Conservation (phyloP, 2,329 filamentous ascomycete genomes). For the Talaromyces marneffei region DNA sequence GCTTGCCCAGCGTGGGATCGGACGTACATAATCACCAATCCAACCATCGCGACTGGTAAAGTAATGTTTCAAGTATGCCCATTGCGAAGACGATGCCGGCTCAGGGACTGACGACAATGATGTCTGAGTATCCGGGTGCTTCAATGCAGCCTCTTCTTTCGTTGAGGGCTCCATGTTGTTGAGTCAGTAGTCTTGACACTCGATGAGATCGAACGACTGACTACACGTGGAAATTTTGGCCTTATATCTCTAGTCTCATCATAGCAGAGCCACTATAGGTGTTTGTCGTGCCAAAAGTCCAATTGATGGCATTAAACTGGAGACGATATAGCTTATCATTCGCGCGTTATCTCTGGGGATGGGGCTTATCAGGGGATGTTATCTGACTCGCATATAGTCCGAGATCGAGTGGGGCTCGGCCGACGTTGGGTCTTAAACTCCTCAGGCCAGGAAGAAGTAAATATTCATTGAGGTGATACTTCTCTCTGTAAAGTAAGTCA, state of each 20-base stretch:
- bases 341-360: not conserved
- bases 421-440: not conserved
- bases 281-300: not conserved
- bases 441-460: too few relatives aligned
- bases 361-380: not conserved
- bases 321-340: not conserved
- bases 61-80: constrained; percentile 22
- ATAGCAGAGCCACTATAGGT: not conserved
- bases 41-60: constrained; percentile 38
- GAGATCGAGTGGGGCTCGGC: constrained; percentile 7
- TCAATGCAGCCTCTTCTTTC: not conserved
- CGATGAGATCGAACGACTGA: too few relatives aligned
- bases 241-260: not conserved
- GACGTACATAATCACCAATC: constrained; percentile 43
- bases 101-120: not conserved
- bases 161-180: not conserved
- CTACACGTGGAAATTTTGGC: not conserved
- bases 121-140: not conserved
- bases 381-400: not conserved
- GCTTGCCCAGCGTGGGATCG: not conserved
- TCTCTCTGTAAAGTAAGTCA: too few relatives aligned
- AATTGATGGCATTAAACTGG: not conserved
- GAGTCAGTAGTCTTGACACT: too few relatives aligned
- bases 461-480: too few relatives aligned
- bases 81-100: constrained; percentile 11